phyloP scores from a whole-genome alignment of 257 asterid genomes.

The Salvia rosmarinus region DNA sequence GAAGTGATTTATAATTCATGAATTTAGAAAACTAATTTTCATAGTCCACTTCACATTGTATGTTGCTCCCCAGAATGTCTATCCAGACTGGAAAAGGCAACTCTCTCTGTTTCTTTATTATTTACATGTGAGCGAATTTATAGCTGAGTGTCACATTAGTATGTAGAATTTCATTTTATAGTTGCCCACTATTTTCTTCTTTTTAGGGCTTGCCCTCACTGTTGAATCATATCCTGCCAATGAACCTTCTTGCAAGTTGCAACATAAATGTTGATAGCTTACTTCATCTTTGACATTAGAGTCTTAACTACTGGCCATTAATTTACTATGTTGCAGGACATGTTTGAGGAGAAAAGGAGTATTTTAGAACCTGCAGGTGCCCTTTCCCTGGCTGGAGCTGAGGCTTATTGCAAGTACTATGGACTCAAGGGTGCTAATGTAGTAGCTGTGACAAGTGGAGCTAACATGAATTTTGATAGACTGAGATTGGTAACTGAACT shows the following conservation, averaged over 20 bases:
- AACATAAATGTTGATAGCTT: not conserved
- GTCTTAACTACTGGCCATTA: constrained; percentile 2
- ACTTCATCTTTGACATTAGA: constrained; percentile 9
- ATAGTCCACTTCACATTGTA: not conserved
- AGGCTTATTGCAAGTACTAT: constrained; percentile 91
- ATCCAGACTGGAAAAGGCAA: constrained; percentile 9
- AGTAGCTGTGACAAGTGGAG: constrained; percentile 92
- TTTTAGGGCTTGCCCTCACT: not conserved
- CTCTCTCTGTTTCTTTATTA: constrained; percentile 14
- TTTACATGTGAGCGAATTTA: not conserved
- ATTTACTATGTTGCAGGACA: constrained; percentile 56
- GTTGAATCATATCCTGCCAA: not conserved
- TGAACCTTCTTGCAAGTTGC: not conserved
- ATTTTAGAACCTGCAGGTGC: constrained; percentile 99
- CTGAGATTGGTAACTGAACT: constrained; percentile 93
- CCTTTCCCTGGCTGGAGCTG: constrained; percentile 94
- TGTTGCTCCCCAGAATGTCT: constrained; percentile 13
- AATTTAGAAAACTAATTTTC: constrained; percentile 15
- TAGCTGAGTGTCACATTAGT: not conserved
- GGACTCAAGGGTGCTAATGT: constrained; percentile 76
- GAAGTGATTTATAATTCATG: not conserved
- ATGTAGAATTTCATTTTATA: not conserved
- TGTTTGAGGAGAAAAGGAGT: constrained; percentile 98
- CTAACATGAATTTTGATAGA: constrained; percentile 95
- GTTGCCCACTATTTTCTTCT: constrained; percentile 2